Evolutionary conservation across 1,284 basidiomycete genomes (phyloP).

Genomic region (Fomitiporia mediterranea): DNA sequence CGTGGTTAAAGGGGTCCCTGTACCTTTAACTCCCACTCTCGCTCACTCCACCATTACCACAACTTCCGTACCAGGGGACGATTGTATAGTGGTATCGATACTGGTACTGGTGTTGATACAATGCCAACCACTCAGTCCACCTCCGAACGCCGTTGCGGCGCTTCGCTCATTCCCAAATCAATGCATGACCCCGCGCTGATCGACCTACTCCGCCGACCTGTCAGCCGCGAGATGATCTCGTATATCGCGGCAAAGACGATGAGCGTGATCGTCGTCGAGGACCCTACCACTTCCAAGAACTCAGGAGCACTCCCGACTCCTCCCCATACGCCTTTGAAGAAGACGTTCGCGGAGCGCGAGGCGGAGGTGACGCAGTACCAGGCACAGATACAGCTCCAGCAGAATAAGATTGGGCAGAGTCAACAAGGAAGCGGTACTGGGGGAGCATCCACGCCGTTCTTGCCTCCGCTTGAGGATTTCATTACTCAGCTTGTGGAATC

Average conservation of each 20-base stretch:
- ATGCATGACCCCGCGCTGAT: conserved; percentile 75
- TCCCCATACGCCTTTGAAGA: conserved; percentile 49
- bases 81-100: too few species aligned
- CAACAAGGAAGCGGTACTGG: too few species aligned
- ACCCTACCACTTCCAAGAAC: conserved; percentile 33
- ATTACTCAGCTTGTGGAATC: conserved; percentile 80
- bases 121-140: neutral
- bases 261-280: conserved; percentile 60
- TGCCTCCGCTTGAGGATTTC: conserved; percentile 85
- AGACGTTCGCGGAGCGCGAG: conserved; percentile 32
- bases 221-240: conserved; percentile 79
- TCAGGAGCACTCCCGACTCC: conserved; percentile 43
- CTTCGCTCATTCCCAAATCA: conserved; percentile 65
- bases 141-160: conserved; percentile 27
- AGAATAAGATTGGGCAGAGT: conserved; percentile 27
- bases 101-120: neutral
- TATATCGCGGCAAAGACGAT: conserved; percentile 66
- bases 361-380: conserved; percentile 27
- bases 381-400: neutral
- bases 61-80: too few species aligned
- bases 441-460: conserved; percentile 29
- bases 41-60: too few species aligned
- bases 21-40: too few species aligned
- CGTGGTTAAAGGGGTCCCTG: too few species aligned
- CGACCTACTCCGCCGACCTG: conserved; percentile 70